phyloP scores from a whole-genome alignment of 2,329 filamentous ascomycete species.

The Hypoxylon sp. region DNA sequence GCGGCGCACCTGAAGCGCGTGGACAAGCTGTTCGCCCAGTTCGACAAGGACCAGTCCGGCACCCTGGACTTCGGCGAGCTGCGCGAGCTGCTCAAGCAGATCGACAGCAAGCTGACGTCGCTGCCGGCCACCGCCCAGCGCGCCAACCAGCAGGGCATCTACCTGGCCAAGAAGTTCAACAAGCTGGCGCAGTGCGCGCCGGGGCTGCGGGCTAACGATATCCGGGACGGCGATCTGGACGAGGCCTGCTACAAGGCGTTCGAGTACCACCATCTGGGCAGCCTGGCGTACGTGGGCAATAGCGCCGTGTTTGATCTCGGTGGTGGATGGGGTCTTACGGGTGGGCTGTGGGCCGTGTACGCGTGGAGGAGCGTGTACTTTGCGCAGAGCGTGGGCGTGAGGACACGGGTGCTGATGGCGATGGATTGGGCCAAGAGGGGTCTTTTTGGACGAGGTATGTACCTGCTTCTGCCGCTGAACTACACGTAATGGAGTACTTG shows the following conservation, averaged over 20 bases:
- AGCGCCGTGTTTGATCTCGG: conserved; percentile 93
- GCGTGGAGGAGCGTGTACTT: conserved; percentile 98
- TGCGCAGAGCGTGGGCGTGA: conserved; percentile 93
- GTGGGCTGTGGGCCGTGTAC: conserved; percentile 93
- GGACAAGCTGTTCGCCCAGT: conserved; percentile 90
- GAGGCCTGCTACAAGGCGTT: conserved; percentile 95
- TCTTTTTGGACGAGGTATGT: conserved; percentile 92
- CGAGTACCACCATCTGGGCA: conserved; percentile 92
- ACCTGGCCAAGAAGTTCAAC: conserved; percentile 94
- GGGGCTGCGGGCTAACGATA: conserved; percentile 82
- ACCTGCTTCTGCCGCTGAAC: neutral
- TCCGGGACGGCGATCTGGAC: conserved; percentile 91
- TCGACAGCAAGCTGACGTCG: conserved; percentile 94
- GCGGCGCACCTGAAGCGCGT: conserved; percentile 87
- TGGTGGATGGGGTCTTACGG: conserved; percentile 81
- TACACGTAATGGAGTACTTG: neutral
- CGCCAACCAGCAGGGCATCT: conserved; percentile 94
- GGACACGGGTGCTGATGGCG: conserved; percentile 88
- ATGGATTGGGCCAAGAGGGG: conserved; percentile 99
- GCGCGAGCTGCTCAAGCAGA: conserved; percentile 87
- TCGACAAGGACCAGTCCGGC: conserved; percentile 93
- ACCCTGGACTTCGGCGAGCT: conserved; percentile 96
- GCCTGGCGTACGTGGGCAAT: conserved; percentile 94
- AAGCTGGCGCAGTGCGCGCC: conserved; percentile 85
- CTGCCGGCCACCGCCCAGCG: conserved; percentile 96